Evolutionary conservation across 768 basidiomycete species (phyloP).

Genomic region (Gloeophyllum trabeum): DNA sequence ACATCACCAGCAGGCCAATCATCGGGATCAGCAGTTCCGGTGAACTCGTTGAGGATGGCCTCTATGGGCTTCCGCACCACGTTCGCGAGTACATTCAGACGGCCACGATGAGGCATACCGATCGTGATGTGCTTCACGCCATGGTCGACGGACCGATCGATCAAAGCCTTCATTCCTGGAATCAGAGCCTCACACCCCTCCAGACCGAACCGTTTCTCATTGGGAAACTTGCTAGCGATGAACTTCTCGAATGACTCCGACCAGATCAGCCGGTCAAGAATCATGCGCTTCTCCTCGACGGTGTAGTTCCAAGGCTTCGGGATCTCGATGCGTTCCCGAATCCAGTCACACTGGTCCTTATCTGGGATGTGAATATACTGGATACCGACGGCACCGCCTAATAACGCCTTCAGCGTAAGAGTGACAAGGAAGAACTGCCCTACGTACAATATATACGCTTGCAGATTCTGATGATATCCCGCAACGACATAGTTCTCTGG

Average conservation of each 20-base stretch:
- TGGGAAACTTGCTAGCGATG: constrained; percentile 96
- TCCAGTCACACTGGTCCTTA: constrained; percentile 99
- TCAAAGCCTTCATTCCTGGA: constrained; percentile 99
- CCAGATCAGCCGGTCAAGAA: constrained; percentile 98
- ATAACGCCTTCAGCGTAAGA: constrained; percentile 4
- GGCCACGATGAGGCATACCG: constrained; percentile 99
- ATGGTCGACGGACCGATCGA: constrained; percentile 94
- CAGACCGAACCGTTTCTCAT: constrained; percentile 98
- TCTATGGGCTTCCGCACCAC: constrained; percentile 98
- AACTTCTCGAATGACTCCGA: constrained; percentile 99
- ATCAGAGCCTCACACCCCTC: constrained; percentile 97
- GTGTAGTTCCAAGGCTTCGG: constrained; percentile 98
- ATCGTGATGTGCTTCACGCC: constrained; percentile 95
- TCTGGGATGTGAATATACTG: constrained; percentile 96
- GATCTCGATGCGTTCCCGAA: constrained; percentile 88
- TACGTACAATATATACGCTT: constrained; percentile 89
- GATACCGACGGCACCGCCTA: constrained; percentile 80
- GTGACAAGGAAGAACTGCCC: background rate
- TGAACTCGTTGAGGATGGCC: constrained; percentile 95
- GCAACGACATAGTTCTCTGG: constrained; percentile 74
- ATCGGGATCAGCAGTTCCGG: constrained; percentile 54
- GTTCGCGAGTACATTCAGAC: constrained; percentile 95
- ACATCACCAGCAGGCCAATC: constrained; percentile 91
- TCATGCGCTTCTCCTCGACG: constrained; percentile 97
- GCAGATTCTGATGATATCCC: constrained; percentile 85